Evolutionary conservation across 306 rosid species (phyloP), one percentile per base, ranked within the genome.

Genomic region (Lathyrus aphaca): DNA sequence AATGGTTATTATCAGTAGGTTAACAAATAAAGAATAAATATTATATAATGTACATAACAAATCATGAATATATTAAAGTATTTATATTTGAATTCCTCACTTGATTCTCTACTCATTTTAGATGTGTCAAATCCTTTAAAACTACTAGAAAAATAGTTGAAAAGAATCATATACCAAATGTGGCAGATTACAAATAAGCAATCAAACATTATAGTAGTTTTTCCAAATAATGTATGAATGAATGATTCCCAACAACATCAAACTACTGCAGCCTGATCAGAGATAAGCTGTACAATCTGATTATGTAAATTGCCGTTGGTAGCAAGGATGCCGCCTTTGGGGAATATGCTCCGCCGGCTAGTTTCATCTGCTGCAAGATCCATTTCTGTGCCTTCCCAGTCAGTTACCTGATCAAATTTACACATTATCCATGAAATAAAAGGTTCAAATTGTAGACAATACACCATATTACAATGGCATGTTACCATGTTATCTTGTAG

Each of bases 351-450:
- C 82, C 96, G 70, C 78, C 96, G 74, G 15, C 85, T 83, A 55
- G 3, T 59, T 83, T 80, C 55, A 79, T 93, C 97, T 5, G 83
- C 96, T 10, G 94, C 86, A 30, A 93, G 86, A 78, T 90, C 88
- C 66, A 93, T 66, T 29, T 83, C 84, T 11, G 69, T 76, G n/a
- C 97, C 97, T 37, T 76, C 40, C 97, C 98, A 88, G 81, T 90
- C 97, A 45, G 89, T 83, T 51, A 82, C 89, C 97, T 93, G 80
- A 70, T 82, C 68, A 71, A 63, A 53, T 59, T 50, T 50, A 55
- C 35, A 71, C 32, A 53, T 30, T 19, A 48, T 62, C 61, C 62
- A 69, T 55, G 58, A 59, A 68, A n/a, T 59, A 27, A 60, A 11
- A 18, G 66, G 60, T 35, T 32, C 16, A 39, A 19, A 49, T 11